These are phyloP conservation scores for Fragaria nilgerrensis DNA, from an alignment of 306 rosid genomes.

Conservation along the genomic window DNA sequence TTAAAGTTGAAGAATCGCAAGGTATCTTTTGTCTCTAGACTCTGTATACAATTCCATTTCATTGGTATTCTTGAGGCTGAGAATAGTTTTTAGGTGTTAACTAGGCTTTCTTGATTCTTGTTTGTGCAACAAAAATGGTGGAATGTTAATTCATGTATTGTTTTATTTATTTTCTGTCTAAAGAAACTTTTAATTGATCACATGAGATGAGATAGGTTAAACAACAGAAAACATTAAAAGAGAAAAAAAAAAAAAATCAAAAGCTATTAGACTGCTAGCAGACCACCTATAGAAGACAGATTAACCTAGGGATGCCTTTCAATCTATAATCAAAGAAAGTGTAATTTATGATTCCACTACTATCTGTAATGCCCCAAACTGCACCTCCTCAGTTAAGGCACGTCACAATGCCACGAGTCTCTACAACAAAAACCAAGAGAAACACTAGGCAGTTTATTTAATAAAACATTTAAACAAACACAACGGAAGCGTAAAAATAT, in stretches of 20 bases:
- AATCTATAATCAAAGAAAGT: background rate
- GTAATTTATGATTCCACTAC: background rate
- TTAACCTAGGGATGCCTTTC: background rate
- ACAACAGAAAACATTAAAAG: background rate
- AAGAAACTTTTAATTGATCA: background rate
- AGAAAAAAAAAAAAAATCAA: background rate
- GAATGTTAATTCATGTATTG: background rate
- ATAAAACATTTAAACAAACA: too few relatives aligned
- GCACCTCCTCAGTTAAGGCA: too few relatives aligned
- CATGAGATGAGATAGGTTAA: background rate
- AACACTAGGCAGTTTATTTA: too few relatives aligned
- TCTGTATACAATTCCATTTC: background rate
- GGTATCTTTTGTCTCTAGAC: conserved; percentile 44
- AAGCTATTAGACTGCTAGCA: background rate
- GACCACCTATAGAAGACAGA: background rate
- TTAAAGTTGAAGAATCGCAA: conserved; percentile 96
- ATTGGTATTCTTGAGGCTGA: background rate
- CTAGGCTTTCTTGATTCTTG: background rate
- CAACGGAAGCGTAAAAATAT: too few relatives aligned
- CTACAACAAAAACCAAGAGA: too few relatives aligned
- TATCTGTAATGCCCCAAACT: too few relatives aligned
- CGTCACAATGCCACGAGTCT: too few relatives aligned
- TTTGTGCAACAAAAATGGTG: background rate
- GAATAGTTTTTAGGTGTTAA: conserved; percentile 3
- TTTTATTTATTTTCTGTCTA: background rate